Percentiles rank a stretch among this genome's conserved stretches.
phyloP scores from a whole-genome alignment of 768 basidiomycete genomes.

The Trametes meyenii region DNA sequence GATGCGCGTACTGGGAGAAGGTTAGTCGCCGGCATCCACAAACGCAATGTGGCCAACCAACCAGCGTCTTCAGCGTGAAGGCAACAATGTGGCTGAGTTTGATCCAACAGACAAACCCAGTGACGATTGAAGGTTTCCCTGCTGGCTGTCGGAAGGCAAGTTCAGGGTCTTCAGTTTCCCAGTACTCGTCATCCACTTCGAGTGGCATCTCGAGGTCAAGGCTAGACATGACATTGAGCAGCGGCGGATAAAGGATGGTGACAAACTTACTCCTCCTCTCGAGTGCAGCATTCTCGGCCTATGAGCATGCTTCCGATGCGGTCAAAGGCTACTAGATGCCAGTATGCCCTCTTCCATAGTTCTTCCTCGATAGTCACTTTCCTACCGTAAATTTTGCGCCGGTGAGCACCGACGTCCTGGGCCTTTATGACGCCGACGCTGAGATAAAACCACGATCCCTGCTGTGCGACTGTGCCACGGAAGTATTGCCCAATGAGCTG shows the following conservation, averaged over 20 bases:
- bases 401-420: constrained; percentile 56
- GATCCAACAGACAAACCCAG: constrained; percentile 46
- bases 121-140: constrained; percentile 41
- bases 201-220: constrained; percentile 63
- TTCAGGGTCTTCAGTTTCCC: constrained; percentile 45
- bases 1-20: constrained; percentile 60
- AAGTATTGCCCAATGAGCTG: constrained; percentile 54
- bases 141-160: constrained; percentile 51
- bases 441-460: constrained; percentile 49
- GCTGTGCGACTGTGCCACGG: constrained; percentile 47
- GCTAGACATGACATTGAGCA: constrained; percentile 39
- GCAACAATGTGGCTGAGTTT: constrained; percentile 51
- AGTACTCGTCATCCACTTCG: constrained; percentile 61
- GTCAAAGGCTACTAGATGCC: constrained; percentile 62
- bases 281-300: constrained; percentile 58
- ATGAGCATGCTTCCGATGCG: constrained; percentile 54
- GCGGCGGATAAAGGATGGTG: constrained; percentile 25
- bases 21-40: not conserved
- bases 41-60: constrained; percentile 26
- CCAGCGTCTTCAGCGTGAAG: constrained; percentile 48
- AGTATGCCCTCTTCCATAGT: constrained; percentile 55
- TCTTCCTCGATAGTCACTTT: constrained; percentile 45
- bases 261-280: constrained; percentile 64
- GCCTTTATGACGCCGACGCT: constrained; percentile 51
- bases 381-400: constrained; percentile 38